Evolutionary conservation across 2,329 filamentous ascomycete genomes (phyloP).

Genomic region (Claviceps sp.): DNA sequence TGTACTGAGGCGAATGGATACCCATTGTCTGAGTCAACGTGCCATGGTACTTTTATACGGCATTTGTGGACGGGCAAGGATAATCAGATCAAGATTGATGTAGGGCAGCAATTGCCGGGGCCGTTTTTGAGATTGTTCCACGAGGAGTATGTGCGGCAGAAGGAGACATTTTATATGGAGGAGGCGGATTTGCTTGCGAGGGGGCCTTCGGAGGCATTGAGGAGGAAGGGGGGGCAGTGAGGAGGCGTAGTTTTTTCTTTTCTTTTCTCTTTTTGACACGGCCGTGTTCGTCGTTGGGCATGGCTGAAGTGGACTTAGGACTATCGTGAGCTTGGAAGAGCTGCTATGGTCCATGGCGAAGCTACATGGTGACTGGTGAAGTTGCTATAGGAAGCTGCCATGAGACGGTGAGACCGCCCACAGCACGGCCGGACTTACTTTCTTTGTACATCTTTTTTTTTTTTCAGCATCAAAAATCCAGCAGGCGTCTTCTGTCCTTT

Average conservation of each 20-base stretch:
- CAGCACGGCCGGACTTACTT: too few species aligned
- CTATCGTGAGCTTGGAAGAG: too few species aligned
- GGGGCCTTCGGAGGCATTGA: conserved; percentile 6
- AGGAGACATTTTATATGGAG: conserved; percentile 20
- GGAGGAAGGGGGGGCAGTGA: neutral
- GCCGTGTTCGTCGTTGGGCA: too few species aligned
- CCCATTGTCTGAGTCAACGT: conserved; percentile 23
- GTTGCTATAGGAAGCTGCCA: too few species aligned
- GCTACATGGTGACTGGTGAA: too few species aligned
- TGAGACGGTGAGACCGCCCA: too few species aligned
- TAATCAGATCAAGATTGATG: conserved; percentile 24
- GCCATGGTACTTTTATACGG: conserved; percentile 27
- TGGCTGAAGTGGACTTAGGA: too few species aligned
- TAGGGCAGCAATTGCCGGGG: conserved; percentile 24
- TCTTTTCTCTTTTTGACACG: too few species aligned
- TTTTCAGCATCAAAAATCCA: too few species aligned
- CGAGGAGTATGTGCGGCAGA: conserved; percentile 21
- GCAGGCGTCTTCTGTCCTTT: too few species aligned
- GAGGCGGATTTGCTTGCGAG: conserved; percentile 21
- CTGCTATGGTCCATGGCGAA: too few species aligned
- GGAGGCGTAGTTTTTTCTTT: neutral
- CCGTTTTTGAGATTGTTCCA: conserved; percentile 23
- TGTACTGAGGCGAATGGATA: conserved; percentile 32
- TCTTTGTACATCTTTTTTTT: too few species aligned
- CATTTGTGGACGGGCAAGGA: conserved; percentile 31